Conservation (phyloP, 495 filamentous ascomycete species). For the Hypomontagnella monticulosa region DNA sequence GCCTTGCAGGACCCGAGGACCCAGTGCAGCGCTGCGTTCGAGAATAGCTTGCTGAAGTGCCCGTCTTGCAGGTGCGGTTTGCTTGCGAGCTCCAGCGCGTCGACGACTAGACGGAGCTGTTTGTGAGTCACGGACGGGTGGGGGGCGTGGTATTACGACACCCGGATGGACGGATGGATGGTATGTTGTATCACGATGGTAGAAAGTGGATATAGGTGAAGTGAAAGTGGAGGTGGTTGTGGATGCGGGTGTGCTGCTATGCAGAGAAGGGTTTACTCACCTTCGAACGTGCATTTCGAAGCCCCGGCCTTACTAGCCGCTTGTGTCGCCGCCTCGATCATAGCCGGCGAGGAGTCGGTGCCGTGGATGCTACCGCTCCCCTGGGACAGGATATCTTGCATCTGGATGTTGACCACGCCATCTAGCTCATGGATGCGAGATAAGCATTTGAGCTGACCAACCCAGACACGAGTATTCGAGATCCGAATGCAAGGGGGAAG, state of each 20-base stretch:
- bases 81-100: constrained; percentile 45
- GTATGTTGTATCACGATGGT: not conserved
- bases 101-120: constrained; percentile 45
- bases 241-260: not conserved
- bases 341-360: constrained; percentile 70
- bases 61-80: constrained; percentile 38
- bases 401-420: constrained; percentile 68
- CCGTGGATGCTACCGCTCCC: constrained; percentile 64
- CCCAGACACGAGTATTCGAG: not conserved
- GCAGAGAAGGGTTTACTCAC: constrained; percentile 31
- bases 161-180: not conserved
- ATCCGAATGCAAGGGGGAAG: too few species aligned
- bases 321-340: constrained; percentile 67
- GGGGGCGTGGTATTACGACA: not conserved
- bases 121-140: not conserved
- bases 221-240: not conserved
- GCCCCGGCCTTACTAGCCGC: constrained; percentile 34
- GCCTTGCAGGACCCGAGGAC: constrained; percentile 61
- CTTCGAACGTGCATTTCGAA: constrained; percentile 56
- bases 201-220: too few species aligned
- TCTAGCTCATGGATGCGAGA: constrained; percentile 47
- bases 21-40: constrained; percentile 85
- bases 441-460: not conserved
- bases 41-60: constrained; percentile 72
- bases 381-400: constrained; percentile 55